These are phyloP conservation scores for Aphanomyces stellatus DNA, from an alignment of 352 stramenopile genomes.

Conservation along the genomic window DNA sequence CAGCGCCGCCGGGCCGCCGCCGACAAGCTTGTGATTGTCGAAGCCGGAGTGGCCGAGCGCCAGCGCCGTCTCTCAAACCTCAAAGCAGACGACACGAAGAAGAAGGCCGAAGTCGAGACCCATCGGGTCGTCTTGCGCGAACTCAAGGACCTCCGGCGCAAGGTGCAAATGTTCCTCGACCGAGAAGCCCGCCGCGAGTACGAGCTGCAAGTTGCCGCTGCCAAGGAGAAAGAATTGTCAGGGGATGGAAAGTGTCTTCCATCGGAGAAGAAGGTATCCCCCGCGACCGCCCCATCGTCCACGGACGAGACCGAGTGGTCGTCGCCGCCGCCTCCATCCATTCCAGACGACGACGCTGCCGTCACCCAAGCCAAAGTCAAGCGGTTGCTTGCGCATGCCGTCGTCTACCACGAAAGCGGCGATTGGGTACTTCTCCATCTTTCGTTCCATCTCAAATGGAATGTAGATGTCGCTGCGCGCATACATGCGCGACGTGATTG, in stretches of 20 bases:
- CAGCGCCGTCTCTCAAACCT: slow-evolving; percentile 31
- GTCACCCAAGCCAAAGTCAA: slow-evolving; percentile 8
- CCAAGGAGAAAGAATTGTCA: slow-evolving; percentile 2
- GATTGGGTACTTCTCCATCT: background rate
- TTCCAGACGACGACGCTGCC: background rate
- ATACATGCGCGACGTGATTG: slow-evolving; percentile 20
- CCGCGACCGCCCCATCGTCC: background rate
- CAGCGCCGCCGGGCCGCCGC: slow-evolving; percentile 31
- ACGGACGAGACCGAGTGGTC: background rate
- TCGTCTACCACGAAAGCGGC: slow-evolving; percentile 2
- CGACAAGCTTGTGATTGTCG: slow-evolving; percentile 32
- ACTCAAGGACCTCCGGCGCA: slow-evolving; percentile 34
- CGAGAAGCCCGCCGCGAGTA: slow-evolving; percentile 20
- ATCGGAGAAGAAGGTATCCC: background rate
- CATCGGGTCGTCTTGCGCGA: slow-evolving; percentile 27
- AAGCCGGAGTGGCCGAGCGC: slow-evolving; percentile 34
- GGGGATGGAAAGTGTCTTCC: background rate
- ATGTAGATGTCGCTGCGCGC: slow-evolving; percentile 7
- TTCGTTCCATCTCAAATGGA: background rate
- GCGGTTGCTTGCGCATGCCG: background rate
- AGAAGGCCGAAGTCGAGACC: slow-evolving; percentile 28
- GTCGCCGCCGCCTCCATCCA: background rate
- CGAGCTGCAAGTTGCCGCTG: slow-evolving; percentile 7
- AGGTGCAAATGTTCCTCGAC: slow-evolving; percentile 49
- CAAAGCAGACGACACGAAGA: slow-evolving; percentile 25